Conservation (phyloP, 2,329 filamentous ascomycete species). For the Rhexocercosporidium sp. region DNA sequence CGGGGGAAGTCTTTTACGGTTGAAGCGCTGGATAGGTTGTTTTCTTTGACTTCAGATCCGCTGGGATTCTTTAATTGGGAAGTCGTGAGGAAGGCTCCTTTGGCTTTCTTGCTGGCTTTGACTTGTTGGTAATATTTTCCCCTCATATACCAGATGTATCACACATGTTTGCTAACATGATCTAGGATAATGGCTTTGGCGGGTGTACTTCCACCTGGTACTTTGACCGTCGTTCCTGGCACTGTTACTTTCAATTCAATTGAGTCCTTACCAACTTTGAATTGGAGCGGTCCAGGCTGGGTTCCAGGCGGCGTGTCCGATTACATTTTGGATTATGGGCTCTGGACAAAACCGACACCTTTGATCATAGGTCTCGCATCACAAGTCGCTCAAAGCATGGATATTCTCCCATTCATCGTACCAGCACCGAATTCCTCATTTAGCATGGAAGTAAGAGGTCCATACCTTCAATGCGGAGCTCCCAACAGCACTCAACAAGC, state of each 20-base stretch:
- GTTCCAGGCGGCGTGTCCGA: neutral
- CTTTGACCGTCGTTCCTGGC: slow-evolving; percentile 12
- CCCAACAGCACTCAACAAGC: neutral
- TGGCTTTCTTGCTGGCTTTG: neutral
- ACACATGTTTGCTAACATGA: neutral
- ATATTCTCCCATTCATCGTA: neutral
- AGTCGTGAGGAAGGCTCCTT: neutral
- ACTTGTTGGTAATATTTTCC: slow-evolving; percentile 11
- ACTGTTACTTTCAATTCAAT: neutral
- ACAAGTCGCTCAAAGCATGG: neutral
- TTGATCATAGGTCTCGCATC: neutral
- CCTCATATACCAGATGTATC: no score
- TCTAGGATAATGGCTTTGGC: slow-evolving; percentile 7
- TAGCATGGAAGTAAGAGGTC: slow-evolving; percentile 2
- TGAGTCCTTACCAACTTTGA: neutral
- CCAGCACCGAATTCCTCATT: slow-evolving; percentile 8
- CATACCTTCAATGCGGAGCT: slow-evolving; percentile 7
- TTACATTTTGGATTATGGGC: neutral
- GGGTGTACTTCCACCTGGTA: slow-evolving; percentile 1
- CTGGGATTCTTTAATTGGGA: slow-evolving; percentile 6
- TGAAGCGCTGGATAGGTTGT: slow-evolving; percentile 3
- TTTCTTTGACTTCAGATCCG: slow-evolving; percentile 15
- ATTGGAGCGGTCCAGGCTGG: neutral
- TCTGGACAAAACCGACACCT: neutral
- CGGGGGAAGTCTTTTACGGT: slow-evolving; percentile 5